Evolutionary conservation across 768 basidiomycete species (phyloP).

Genomic region (Lactarius quietus): DNA sequence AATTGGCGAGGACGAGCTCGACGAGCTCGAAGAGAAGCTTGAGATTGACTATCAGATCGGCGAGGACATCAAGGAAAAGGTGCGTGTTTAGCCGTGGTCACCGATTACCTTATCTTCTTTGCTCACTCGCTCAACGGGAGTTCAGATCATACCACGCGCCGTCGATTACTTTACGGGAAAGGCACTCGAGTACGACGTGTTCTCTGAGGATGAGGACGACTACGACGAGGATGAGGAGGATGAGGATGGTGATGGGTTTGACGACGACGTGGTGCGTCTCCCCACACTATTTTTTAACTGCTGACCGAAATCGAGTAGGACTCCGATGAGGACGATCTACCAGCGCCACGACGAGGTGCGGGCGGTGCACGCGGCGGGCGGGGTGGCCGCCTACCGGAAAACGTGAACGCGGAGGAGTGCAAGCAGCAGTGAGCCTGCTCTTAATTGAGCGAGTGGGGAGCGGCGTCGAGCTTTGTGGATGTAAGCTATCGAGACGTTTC

Average conservation of each 20-base stretch:
- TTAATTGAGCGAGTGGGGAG: neutral
- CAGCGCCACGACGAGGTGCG: constrained; percentile 48
- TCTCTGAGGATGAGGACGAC: constrained; percentile 35
- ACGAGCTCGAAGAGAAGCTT: constrained; percentile 88
- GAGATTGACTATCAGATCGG: constrained; percentile 98
- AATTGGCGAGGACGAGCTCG: constrained; percentile 78
- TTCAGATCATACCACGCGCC: constrained; percentile 88
- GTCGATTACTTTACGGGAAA: constrained; percentile 98
- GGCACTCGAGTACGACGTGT: constrained; percentile 77
- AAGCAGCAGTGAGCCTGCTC: constrained; percentile 69
- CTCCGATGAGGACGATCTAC: constrained; percentile 65
- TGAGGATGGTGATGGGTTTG: constrained; percentile 59
- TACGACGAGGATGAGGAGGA: constrained; percentile 55
- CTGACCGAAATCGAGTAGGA: constrained; percentile 41
- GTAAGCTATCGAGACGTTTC: neutral
- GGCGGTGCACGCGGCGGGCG: constrained; percentile 43
- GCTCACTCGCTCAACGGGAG: neutral
- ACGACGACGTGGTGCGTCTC: constrained; percentile 50
- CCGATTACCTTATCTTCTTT: constrained; percentile 1
- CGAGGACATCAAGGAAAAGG: constrained; percentile 97
- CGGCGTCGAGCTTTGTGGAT: neutral
- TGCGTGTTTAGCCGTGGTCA: constrained; percentile 31
- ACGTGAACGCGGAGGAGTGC: constrained; percentile 81
- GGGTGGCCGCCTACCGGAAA: constrained; percentile 37
- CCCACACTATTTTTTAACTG: constrained; percentile 12